A percentile compares a stretch with the other conserved stretches of the same genome.
phyloP scores from a whole-genome alignment of 768 basidiomycete genomes.

The Pleurotus sapidus region DNA sequence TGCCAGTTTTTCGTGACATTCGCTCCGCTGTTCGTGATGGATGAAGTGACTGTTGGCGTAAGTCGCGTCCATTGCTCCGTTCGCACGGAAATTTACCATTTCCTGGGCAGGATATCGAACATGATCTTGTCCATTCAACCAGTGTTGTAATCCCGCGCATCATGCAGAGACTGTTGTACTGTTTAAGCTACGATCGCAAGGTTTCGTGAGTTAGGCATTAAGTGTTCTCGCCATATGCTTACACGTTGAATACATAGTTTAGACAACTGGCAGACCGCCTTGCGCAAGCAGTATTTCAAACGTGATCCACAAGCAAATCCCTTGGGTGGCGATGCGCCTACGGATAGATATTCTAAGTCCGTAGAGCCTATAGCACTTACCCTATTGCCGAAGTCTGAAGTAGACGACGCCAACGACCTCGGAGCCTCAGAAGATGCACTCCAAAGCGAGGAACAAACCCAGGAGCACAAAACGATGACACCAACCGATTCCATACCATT shows the following conservation, averaged over 20 bases:
- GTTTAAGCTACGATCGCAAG: slow-evolving; percentile 79
- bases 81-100: slow-evolving; percentile 5
- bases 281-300: slow-evolving; percentile 76
- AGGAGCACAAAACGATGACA: background rate
- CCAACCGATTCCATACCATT: slow-evolving; percentile 4
- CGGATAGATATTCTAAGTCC: slow-evolving; percentile 17
- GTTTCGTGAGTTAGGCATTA: slow-evolving; percentile 51
- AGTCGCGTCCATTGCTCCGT: slow-evolving; percentile 18
- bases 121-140: slow-evolving; percentile 64
- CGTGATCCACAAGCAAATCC: slow-evolving; percentile 71
- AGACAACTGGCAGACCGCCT: slow-evolving; percentile 75
- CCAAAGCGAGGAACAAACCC: background rate
- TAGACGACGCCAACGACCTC: slow-evolving; percentile 18
- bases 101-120: slow-evolving; percentile 66
- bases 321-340: slow-evolving; percentile 57
- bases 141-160: slow-evolving; percentile 64
- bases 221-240: background rate
- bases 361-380: slow-evolving; percentile 17
- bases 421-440: background rate
- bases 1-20: slow-evolving; percentile 90
- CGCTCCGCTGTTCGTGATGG: slow-evolving; percentile 64
- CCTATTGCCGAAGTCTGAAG: slow-evolving; percentile 21
- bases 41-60: slow-evolving; percentile 68
- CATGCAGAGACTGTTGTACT: slow-evolving; percentile 71
- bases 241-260: slow-evolving; percentile 36